Percentiles rank a stretch among this genome's conserved stretches.
Evolutionary conservation across 257 asterid genomes (phyloP).

Genomic region (Ophiorrhiza pumila): DNA sequence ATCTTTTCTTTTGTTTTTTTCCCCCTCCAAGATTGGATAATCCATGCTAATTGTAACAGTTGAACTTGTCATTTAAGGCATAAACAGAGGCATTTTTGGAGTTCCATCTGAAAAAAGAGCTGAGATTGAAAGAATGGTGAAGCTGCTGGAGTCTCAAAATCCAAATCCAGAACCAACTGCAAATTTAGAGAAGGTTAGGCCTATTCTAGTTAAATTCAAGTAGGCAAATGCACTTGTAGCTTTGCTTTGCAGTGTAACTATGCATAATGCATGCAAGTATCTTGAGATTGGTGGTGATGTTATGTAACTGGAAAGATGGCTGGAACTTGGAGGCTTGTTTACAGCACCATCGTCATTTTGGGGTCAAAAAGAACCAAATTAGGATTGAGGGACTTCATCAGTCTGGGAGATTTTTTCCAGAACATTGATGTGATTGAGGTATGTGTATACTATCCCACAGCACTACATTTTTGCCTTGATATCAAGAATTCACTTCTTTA

Average conservation of each 20-base stretch:
- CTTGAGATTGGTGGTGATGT: conserved; percentile 5
- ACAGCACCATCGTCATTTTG: conserved; percentile 72
- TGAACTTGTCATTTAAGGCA: conserved; percentile 35
- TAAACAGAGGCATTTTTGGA: conserved; percentile 90
- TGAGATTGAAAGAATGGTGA: conserved; percentile 56
- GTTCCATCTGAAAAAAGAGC: conserved; percentile 50
- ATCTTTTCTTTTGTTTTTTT: too few relatives aligned
- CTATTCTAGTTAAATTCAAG: not conserved
- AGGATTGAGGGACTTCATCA: conserved; percentile 83
- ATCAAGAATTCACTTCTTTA: not conserved
- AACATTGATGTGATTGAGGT: conserved; percentile 64
- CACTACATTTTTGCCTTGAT: not conserved
- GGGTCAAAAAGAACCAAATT: conserved; percentile 88
- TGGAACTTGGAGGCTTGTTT: conserved; percentile 88
- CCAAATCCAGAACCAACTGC: conserved; percentile 75
- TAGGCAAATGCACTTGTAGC: not conserved
- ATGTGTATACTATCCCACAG: not conserved
- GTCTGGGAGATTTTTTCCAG: conserved; percentile 70
- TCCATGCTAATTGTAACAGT: too few relatives aligned
- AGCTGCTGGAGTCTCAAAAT: conserved; percentile 67
- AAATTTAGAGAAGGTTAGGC: conserved; percentile 62
- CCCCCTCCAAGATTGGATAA: too few relatives aligned
- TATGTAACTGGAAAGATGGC: conserved; percentile 41
- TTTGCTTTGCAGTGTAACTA: not conserved
- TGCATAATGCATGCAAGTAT: conserved; percentile 7